These are phyloP conservation scores for Plasmopara viticola DNA, from an alignment of 352 stramenopile species.

Conservation along the genomic window DNA sequence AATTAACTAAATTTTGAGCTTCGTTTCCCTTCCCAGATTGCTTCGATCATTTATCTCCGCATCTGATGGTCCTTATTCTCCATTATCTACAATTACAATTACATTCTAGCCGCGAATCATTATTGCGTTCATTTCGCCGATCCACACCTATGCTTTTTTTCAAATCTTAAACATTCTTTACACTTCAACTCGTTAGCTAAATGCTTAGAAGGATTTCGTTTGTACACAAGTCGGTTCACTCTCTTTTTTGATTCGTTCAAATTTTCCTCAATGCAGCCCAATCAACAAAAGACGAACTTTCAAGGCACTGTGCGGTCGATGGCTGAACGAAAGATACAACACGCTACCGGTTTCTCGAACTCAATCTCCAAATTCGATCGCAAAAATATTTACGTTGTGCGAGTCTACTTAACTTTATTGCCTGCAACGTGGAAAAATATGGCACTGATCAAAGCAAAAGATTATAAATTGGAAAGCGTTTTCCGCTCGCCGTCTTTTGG, in stretches of 20 bases:
- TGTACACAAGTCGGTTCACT: not conserved
- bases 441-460: conserved; percentile 5
- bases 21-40: not conserved
- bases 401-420: not conserved
- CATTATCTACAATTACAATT: not conserved
- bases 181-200: too few relatives aligned
- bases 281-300: not conserved
- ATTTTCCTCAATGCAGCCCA: not conserved
- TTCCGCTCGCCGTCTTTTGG: not conserved
- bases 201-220: not conserved
- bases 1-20: not conserved
- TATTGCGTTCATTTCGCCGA: not conserved
- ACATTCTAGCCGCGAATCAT: not conserved
- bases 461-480: conserved; percentile 19
- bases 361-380: conserved; percentile 3
- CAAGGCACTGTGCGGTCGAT: not conserved
- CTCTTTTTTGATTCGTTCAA: not conserved
- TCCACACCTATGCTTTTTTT: not conserved
- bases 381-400: conserved; percentile 8
- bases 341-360: not conserved
- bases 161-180: too few relatives aligned
- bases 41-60: not conserved
- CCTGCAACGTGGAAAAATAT: conserved; percentile 1
- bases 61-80: not conserved
- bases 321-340: not conserved